Evolutionary conservation across 1,139 yeast genomes (phyloP), one percentile per base, ranked within the genome.

Genomic region (Suhomyces bribrorum): DNA sequence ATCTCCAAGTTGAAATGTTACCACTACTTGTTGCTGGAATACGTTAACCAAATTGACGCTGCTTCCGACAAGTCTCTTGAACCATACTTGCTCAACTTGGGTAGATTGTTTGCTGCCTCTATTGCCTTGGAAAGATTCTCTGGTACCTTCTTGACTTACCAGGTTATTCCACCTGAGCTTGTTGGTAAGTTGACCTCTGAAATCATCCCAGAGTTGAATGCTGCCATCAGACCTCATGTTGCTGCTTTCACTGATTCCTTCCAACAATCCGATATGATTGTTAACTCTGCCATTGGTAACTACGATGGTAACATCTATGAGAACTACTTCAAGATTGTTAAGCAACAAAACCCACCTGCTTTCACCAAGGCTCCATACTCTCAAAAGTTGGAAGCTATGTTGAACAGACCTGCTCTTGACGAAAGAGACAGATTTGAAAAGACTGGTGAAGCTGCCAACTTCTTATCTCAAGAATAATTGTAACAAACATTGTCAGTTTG

Each of bases 191-290:
- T 76, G 47, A 75, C 76, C 50, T 67, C 75, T 27, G 64, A 64
- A 39, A 60, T 56, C 41, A 63, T 77, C 44, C 73, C 75, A 38
- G 61, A 61, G 30, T 56, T 81, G 43, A 64, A 80, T 47, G 56
- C 63, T 14, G 69, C 65, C 29, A 53, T 83, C 40, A 77, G 97
- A 61, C 81, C 81, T 32, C 83, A 85, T 54, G 85, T 83, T 41
- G 79, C 88, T 58, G 86, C 87, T 14, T 73, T 86, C 52, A 86
- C 95, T n/a, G 97, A 90, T 64, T 77, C 96, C 5, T 90, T 90
- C 76, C 83, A 84, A 66, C 75, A 85, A 56, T 79, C 90, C 26
- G 97, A 90, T 64, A 86, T 79, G 68, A 77, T 85, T 66, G 76
- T 90, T 59, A 87, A 89, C 66, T 79, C 97, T 2, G 83, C 96